Percentiles rank a stretch among this genome's conserved stretches.
Conservation (phyloP, 108 stramenopile species). For the Nannochloropsis gaditana region DNA sequence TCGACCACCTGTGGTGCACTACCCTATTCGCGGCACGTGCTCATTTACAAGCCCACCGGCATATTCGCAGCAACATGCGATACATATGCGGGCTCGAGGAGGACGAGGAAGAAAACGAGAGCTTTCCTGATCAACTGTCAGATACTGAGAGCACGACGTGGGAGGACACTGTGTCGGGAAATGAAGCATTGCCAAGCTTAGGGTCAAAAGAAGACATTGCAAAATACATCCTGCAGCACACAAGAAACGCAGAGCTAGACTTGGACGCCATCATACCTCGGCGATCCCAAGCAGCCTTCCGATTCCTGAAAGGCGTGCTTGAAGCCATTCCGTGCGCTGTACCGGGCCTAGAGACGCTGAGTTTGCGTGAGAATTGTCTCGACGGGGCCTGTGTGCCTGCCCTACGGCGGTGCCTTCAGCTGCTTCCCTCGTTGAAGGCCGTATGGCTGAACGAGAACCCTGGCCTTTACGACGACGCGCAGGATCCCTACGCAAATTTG, state of each 20-base stretch:
- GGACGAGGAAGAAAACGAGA: background rate
- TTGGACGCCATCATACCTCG: background rate
- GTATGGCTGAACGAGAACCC: slow-evolving; percentile 19
- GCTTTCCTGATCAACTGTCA: background rate
- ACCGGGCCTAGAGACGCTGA: background rate
- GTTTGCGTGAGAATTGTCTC: background rate
- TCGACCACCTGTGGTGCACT: background rate
- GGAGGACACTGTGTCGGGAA: background rate
- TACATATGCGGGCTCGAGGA: background rate
- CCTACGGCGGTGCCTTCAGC: background rate
- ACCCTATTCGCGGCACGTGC: slow-evolving; percentile 1
- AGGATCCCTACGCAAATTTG: background rate
- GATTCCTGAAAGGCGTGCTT: background rate
- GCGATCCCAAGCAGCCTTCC: background rate
- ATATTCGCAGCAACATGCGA: background rate
- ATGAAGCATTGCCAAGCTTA: background rate
- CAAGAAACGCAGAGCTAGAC: background rate
- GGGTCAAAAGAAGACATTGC: background rate
- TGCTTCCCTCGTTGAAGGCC: background rate
- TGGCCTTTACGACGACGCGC: background rate
- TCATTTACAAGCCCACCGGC: background rate
- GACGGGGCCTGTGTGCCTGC: background rate
- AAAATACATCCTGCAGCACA: background rate
- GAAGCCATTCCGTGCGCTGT: background rate
- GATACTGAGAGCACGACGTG: background rate